A percentile compares a stretch with the other conserved stretches of the same genome.
These are phyloP conservation scores for Parasarocladium wereldwijsianum DNA, from an alignment of 2,329 filamentous ascomycete genomes.

Conservation along the genomic window DNA sequence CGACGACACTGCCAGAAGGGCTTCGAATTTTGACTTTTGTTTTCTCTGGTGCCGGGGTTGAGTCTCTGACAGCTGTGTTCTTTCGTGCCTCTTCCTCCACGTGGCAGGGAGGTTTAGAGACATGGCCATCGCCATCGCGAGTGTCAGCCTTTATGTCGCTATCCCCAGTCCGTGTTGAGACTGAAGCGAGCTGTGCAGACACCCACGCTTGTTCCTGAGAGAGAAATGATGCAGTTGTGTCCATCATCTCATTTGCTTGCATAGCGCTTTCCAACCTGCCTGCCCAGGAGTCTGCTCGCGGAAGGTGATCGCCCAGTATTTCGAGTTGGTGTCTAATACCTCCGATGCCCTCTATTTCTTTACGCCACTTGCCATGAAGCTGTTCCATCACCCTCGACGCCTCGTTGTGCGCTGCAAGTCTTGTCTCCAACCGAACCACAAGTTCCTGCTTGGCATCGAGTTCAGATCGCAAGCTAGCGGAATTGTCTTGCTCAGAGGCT, in stretches of 20 bases:
- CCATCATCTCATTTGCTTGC: constrained; percentile 13
- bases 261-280: constrained; percentile 12
- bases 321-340: constrained; percentile 12
- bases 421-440: constrained; percentile 9
- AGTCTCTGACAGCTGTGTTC: constrained; percentile 5
- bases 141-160: too few species aligned
- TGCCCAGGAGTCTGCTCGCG: too few species aligned
- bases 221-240: constrained; percentile 15
- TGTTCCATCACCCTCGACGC: constrained; percentile 6
- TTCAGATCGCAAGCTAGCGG: too few species aligned
- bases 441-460: too few species aligned
- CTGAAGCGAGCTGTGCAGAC: constrained; percentile 9
- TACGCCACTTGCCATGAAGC: constrained; percentile 13
- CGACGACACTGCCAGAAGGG: constrained; percentile 10
- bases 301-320: constrained; percentile 10
- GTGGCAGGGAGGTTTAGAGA: too few species aligned
- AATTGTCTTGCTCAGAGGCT: constrained; percentile 7
- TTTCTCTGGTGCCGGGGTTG: constrained; percentile 5
- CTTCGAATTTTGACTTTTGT: constrained; percentile 20
- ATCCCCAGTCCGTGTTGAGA: background rate
- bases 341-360: constrained; percentile 14
- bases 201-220: constrained; percentile 15
- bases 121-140: too few species aligned
- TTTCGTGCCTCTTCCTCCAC: constrained; percentile 4
- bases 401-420: constrained; percentile 6